Evolutionary conservation across 1,284 basidiomycete genomes (phyloP).

Genomic region (Ceratobasidium sp.): DNA sequence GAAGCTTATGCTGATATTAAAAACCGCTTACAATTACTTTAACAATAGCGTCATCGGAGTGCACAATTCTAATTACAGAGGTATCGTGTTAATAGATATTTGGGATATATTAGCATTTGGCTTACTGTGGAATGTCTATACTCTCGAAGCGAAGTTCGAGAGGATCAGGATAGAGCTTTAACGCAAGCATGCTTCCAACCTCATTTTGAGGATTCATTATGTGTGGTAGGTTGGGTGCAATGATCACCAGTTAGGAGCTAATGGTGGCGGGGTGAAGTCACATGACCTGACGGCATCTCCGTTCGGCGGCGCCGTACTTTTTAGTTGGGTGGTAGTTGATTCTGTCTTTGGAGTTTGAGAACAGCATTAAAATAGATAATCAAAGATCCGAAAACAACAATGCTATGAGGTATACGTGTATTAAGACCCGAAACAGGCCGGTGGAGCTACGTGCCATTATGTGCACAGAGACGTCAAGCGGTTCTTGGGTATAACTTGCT

Average conservation of each 20-base stretch:
- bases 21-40: constrained; percentile 73
- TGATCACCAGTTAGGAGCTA: too few species aligned
- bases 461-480: background rate
- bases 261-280: too few species aligned
- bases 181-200: background rate
- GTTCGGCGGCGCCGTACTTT: too few species aligned
- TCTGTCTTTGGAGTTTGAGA: too few species aligned
- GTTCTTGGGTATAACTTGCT: background rate
- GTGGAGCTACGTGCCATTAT: background rate
- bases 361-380: too few species aligned
- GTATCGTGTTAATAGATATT: background rate
- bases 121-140: constrained; percentile 24
- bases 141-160: constrained; percentile 35
- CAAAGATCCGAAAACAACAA: too few species aligned
- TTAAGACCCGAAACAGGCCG: too few species aligned
- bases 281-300: too few species aligned
- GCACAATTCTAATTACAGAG: constrained; percentile 62
- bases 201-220: background rate
- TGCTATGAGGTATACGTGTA: too few species aligned
- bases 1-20: background rate
- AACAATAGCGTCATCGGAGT: constrained; percentile 79
- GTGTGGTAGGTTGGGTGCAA: too few species aligned
- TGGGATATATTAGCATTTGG: too few species aligned
- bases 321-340: too few species aligned
- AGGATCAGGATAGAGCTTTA: constrained; percentile 30